Evolutionary conservation across 768 basidiomycete genomes (phyloP).

Genomic region (Strobilomyces echinocephalus): DNA sequence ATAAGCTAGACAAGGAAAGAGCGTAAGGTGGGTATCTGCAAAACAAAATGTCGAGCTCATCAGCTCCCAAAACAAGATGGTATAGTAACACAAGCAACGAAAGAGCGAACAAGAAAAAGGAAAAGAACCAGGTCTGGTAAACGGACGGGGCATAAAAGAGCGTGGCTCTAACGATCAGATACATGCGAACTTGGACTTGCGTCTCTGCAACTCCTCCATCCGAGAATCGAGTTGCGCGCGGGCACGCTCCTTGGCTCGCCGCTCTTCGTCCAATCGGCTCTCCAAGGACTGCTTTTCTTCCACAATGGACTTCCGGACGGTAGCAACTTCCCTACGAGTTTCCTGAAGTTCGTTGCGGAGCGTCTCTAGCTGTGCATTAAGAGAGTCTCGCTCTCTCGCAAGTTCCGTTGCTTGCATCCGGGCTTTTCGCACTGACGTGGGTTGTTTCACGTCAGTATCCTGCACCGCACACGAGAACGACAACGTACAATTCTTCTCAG

Average conservation of each 20-base stretch:
- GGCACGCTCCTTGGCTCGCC: constrained; percentile 82
- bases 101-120: constrained; percentile 9
- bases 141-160: constrained; percentile 1
- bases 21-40: constrained; percentile 25
- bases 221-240: constrained; percentile 83
- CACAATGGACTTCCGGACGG: constrained; percentile 71
- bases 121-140: constrained; percentile 5
- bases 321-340: constrained; percentile 74
- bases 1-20: constrained; percentile 29
- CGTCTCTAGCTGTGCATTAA: constrained; percentile 58
- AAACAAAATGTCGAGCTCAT: constrained; percentile 22
- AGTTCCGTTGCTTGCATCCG: constrained; percentile 91
- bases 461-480: constrained; percentile 1
- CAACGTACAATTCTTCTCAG: constrained; percentile 85
- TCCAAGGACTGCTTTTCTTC: constrained; percentile 89
- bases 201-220: constrained; percentile 78
- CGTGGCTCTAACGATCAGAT: constrained; percentile 43
- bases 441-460: constrained; percentile 8
- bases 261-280: constrained; percentile 78
- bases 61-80: constrained; percentile 23
- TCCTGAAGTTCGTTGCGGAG: constrained; percentile 72
- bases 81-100: constrained; percentile 29
- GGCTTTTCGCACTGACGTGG: constrained; percentile 73
- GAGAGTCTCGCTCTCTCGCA: constrained; percentile 77
- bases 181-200: constrained; percentile 91